Evolutionary conservation across 2,329 filamentous ascomycete genomes (phyloP), one percentile per base, ranked within the genome.

Genomic region (Hymenoscyphus albidus): DNA sequence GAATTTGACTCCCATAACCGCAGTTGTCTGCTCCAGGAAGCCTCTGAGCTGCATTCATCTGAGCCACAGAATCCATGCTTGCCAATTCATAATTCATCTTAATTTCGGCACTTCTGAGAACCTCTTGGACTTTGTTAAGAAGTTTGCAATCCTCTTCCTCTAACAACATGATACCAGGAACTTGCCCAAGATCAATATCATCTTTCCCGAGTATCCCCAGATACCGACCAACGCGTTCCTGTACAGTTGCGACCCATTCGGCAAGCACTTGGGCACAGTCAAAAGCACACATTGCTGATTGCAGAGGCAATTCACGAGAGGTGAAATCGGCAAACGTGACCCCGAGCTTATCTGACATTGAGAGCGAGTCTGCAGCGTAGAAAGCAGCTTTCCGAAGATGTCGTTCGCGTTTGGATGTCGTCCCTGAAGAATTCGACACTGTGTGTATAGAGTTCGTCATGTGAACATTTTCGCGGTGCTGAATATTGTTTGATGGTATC

Each of bases 341-440:
- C 0, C 92, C 92, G 13, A 95, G 83, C 74, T 90, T 93, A 75
- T 96, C 91, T 1, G 92, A 90, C 86, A 95, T 95, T 35, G 88
- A 87, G 9, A 99, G 84, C 0, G 93, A 96, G 76, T 97, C 93
- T 1, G 92, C 93, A 0, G 95, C 95, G 74, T 96, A 97, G 74
- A 93, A 96, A 0, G 94, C 95, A n/a, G 95, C 95, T 76, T 94
- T 96, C 55, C 94, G 89, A 22, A 98, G 82, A 73, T 96, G 92
- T 69, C 88, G 90, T 78, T 99, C 94, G 2, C 93, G 88, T 64
- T 90, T 88, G 0, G 90, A 88, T 12, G 84, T 86, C 12, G 82
- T 78, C 56, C 78, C 73, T 64, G 69, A 71, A 68, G 62, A 76
- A 56, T 38, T 66, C 65, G 61, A 66, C 44, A 70, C 38, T 71